Conservation (phyloP, 495 filamentous ascomycete species). For the Staphylotrichum longicolle region DNA sequence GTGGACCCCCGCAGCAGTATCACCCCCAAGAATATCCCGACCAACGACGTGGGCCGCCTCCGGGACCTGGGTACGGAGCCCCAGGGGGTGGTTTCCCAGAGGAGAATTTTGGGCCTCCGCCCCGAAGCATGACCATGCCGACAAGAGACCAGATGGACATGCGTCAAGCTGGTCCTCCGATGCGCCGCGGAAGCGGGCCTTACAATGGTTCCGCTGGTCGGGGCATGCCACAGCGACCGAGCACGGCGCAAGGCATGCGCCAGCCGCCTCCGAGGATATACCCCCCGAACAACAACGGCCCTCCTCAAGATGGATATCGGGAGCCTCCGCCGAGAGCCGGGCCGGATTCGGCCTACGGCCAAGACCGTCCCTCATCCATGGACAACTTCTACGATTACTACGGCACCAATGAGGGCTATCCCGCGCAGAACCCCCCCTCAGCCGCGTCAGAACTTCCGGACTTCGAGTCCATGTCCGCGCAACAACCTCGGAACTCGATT, state of each 20-base stretch:
- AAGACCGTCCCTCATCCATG: conserved; percentile 38
- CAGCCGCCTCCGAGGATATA: conserved; percentile 47
- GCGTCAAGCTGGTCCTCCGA: conserved; percentile 33
- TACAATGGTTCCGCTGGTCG: conserved; percentile 46
- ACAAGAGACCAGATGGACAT: conserved; percentile 41
- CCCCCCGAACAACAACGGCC: conserved; percentile 39
- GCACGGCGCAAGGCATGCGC: conserved; percentile 51
- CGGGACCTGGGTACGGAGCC: conserved; percentile 34
- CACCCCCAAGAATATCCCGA: conserved; percentile 42
- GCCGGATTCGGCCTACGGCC: conserved; percentile 28
- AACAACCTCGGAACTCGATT: conserved; percentile 47
- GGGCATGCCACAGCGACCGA: conserved; percentile 41
- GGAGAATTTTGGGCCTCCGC: conserved; percentile 41
- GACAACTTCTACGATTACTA: conserved; percentile 61
- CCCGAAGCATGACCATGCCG: conserved; percentile 56
- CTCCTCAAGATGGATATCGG: conserved; percentile 34
- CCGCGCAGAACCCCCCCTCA: conserved; percentile 32
- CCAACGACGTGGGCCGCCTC: conserved; percentile 42
- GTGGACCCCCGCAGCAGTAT: conserved; percentile 39
- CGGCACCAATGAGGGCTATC: conserved; percentile 35
- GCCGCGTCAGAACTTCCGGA: conserved; percentile 64
- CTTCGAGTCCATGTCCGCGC: conserved; percentile 63
- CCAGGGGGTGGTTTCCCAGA: conserved; percentile 35
- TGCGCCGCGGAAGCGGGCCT: conserved; percentile 40
- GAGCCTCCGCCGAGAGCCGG: conserved; percentile 27